A percentile compares a stretch with the other conserved stretches of the same genome.
These are phyloP conservation scores for Camelina laxa DNA, from an alignment of 345 rosid genomes.

Conservation along the genomic window DNA sequence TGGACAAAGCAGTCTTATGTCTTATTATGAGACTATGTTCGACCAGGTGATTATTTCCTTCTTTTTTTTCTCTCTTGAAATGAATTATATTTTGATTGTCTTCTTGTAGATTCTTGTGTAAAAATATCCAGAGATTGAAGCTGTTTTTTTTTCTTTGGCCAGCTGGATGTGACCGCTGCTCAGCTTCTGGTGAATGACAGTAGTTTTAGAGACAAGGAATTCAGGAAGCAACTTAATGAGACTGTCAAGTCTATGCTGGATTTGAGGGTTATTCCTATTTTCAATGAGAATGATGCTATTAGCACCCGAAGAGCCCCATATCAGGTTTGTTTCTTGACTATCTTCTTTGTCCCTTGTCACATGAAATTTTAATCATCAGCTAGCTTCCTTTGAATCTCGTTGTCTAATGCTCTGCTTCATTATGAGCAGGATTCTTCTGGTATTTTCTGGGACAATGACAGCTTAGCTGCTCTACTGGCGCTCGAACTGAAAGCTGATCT, in stretches of 20 bases:
- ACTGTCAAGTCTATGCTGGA: slow-evolving; percentile 71
- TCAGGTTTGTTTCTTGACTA: slow-evolving; percentile 58
- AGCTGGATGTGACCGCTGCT: slow-evolving; percentile 98
- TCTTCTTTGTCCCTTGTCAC: slow-evolving; percentile 1
- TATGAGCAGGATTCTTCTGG: background rate
- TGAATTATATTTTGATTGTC: background rate
- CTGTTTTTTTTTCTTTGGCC: slow-evolving; percentile 33
- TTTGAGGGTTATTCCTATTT: slow-evolving; percentile 82
- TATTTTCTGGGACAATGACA: slow-evolving; percentile 99
- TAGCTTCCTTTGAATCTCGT: background rate
- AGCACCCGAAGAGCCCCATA: slow-evolving; percentile 99
- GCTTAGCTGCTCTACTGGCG: slow-evolving; percentile 93
- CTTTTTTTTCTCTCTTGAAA: background rate
- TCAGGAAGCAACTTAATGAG: slow-evolving; percentile 84
- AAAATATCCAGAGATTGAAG: background rate
- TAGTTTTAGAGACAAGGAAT: slow-evolving; percentile 78
- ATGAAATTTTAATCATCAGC: background rate
- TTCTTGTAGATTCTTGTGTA: slow-evolving; percentile 7
- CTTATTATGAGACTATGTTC: slow-evolving; percentile 89
- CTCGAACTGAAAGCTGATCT: slow-evolving; percentile 95
- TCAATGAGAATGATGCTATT: slow-evolving; percentile 97
- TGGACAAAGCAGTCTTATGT: slow-evolving; percentile 97
- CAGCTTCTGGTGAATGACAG: slow-evolving; percentile 93
- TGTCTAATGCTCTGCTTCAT: slow-evolving; percentile 21
- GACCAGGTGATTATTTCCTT: slow-evolving; percentile 56